phyloP scores from a whole-genome alignment of 2,329 filamentous ascomycete genomes.

The Penicillium sp. region DNA sequence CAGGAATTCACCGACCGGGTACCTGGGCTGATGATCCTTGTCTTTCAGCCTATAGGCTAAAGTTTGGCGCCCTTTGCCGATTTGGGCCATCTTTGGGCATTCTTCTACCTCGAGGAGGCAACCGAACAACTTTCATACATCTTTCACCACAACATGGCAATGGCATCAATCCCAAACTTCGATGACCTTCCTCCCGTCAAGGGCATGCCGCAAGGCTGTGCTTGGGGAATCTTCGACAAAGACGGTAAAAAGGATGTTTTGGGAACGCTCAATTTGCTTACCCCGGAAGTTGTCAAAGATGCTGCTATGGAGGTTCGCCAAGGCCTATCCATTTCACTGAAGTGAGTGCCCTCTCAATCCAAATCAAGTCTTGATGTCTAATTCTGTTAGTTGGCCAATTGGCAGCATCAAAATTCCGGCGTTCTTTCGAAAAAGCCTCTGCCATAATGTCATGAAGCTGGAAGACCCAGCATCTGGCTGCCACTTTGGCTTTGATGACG shows the following conservation, averaged over 20 bases:
- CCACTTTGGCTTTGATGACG: constrained; percentile 43
- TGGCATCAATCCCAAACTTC: constrained; percentile 31
- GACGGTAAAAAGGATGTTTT: constrained; percentile 45
- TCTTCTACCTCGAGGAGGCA: neutral
- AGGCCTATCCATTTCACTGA: constrained; percentile 43
- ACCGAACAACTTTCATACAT: neutral
- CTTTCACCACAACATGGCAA: neutral
- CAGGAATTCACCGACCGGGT: neutral
- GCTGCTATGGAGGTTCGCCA: constrained; percentile 43
- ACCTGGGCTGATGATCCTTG: neutral
- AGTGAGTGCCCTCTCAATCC: constrained; percentile 33
- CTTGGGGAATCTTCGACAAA: constrained; percentile 42
- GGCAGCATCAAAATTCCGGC: constrained; percentile 36
- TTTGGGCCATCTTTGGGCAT: neutral
- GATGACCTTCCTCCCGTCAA: constrained; percentile 41
- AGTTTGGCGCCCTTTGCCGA: neutral
- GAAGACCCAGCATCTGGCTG: constrained; percentile 34
- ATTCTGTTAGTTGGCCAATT: constrained; percentile 19
- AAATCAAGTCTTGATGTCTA: neutral
- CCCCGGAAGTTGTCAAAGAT: constrained; percentile 41
- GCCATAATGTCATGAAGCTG: constrained; percentile 28
- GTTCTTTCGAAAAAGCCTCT: constrained; percentile 34
- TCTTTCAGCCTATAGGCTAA: neutral
- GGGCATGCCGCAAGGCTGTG: constrained; percentile 42
- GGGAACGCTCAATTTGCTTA: constrained; percentile 48